A percentile compares a stretch with the other conserved stretches of the same genome.
These are phyloP conservation scores for Kwoniella shandongensis DNA, from an alignment of 768 basidiomycete species.

Conservation along the genomic window DNA sequence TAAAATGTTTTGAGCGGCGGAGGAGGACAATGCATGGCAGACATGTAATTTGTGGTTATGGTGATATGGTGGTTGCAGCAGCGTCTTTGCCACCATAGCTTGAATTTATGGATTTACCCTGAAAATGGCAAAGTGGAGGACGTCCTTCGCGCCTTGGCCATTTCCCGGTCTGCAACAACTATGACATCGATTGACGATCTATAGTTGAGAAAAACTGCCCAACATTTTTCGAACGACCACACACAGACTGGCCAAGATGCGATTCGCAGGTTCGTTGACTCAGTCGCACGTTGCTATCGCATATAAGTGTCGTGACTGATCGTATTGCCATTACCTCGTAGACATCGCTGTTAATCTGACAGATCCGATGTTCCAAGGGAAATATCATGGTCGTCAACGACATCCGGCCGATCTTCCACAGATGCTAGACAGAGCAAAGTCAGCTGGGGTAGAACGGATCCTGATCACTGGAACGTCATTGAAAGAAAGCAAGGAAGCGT, in stretches of 20 bases:
- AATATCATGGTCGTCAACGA: constrained; percentile 52
- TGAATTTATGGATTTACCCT: neutral
- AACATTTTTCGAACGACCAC: neutral
- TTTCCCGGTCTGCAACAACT: too few relatives aligned
- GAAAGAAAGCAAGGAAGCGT: constrained; percentile 63
- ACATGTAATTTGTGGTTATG: too few relatives aligned
- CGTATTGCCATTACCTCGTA: constrained; percentile 7
- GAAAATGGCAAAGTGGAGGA: constrained; percentile 17
- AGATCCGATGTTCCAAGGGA: constrained; percentile 56
- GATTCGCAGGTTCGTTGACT: constrained; percentile 13
- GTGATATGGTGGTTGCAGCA: too few relatives aligned
- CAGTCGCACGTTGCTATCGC: too few relatives aligned
- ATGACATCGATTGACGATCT: too few relatives aligned
- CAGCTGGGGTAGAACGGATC: constrained; percentile 67
- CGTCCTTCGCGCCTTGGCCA: too few relatives aligned
- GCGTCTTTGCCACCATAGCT: too few relatives aligned
- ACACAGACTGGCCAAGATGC: constrained; percentile 7
- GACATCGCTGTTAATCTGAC: constrained; percentile 58
- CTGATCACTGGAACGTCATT: constrained; percentile 76
- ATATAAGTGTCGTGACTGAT: neutral
- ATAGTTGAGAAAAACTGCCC: too few relatives aligned
- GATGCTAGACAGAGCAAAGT: constrained; percentile 62
- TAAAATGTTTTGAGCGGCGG: too few relatives aligned
- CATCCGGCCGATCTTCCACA: constrained; percentile 66
- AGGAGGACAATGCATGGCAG: too few relatives aligned